Conservation (phyloP, 768 basidiomycete species). For the Amanita polypyramis region DNA sequence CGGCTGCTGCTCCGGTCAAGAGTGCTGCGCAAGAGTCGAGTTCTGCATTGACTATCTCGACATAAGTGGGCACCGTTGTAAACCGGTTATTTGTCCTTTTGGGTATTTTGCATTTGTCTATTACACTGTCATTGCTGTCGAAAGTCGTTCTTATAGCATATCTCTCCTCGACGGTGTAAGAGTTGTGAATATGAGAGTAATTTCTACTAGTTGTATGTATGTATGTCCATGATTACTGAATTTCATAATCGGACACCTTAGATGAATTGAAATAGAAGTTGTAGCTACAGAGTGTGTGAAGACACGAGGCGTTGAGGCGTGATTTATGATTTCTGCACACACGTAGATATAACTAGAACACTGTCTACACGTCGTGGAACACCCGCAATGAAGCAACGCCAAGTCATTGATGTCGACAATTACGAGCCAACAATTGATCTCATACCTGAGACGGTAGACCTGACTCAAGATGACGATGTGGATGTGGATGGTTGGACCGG, state of each 20-base stretch:
- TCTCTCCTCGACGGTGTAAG: slow-evolving; percentile 6
- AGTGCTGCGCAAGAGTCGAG: not conserved
- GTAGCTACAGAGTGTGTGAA: not conserved
- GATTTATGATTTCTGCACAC: not conserved
- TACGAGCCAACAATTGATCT: not conserved
- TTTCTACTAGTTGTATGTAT: not conserved
- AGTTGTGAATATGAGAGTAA: not conserved
- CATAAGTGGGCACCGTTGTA: not conserved
- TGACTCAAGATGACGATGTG: slow-evolving; percentile 1
- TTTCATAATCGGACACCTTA: not conserved
- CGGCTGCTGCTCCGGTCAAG: not conserved
- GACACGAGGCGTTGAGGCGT: too few species aligned
- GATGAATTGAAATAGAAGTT: not conserved
- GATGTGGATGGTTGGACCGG: too few species aligned
- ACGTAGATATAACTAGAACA: too few species aligned
- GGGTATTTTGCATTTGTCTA: slow-evolving; percentile 5
- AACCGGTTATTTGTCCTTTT: not conserved
- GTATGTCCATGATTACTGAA: not conserved
- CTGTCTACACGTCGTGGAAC: not conserved
- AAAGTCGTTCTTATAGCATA: slow-evolving; percentile 5
- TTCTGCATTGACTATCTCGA: not conserved
- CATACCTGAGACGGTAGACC: not conserved
- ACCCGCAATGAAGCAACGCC: not conserved
- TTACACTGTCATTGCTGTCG: slow-evolving; percentile 7
- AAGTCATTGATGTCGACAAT: slow-evolving; percentile 4